Evolutionary conservation across 2,329 filamentous ascomycete genomes (phyloP), one percentile per base, ranked within the genome.

Genomic region (Microascus cirrosus): DNA sequence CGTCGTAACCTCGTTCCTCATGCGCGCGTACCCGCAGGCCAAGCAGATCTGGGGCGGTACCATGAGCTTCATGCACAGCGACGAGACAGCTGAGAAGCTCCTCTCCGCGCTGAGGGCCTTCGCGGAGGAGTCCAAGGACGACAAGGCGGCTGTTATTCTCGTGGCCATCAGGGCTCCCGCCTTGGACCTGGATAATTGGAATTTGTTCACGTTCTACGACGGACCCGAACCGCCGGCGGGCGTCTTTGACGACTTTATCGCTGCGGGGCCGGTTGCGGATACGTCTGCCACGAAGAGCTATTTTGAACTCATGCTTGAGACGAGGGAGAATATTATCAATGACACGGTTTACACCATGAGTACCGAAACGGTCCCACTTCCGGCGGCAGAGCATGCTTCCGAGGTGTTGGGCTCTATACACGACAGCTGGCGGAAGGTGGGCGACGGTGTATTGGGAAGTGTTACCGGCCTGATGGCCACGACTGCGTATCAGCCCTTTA

Each of bases 171-270:
- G 74, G 0, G 61, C 70, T 3, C 65, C 73, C 2, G 71, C 72
- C 8, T 2, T 50, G 12, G 59, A 76, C 0, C 62, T 82, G 53
- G 73, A 83, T 60, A 59, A 78, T 22, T 84, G 80, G 79, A 74
- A 82, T 59, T 67, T 86, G 60, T 85, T 85, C 67, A 65, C 83
- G 39, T 85, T 83, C 70, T 86, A 85, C 66, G 80, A 86, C 65
- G 83, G 79, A 1, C 74, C 76, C 0, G 67, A 69, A 55, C 76
- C 76, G 0, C 82, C 83, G 11, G 69, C 73, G 0, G 57, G 66
- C 0, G 71, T 73, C 32, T 75, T 72, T 59, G 57, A 67, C 20
- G 64, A 67, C n/a, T 76, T 71, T 59, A 66, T 68, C 52, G 62
- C 61, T 20, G 68, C 73, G 8, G 59, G 65, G 0, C 58, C 67